Evolutionary conservation across 371 early-diverging fungal genomes (phyloP), one percentile per base, ranked within the genome.

Genomic region (Mortierella sp.): DNA sequence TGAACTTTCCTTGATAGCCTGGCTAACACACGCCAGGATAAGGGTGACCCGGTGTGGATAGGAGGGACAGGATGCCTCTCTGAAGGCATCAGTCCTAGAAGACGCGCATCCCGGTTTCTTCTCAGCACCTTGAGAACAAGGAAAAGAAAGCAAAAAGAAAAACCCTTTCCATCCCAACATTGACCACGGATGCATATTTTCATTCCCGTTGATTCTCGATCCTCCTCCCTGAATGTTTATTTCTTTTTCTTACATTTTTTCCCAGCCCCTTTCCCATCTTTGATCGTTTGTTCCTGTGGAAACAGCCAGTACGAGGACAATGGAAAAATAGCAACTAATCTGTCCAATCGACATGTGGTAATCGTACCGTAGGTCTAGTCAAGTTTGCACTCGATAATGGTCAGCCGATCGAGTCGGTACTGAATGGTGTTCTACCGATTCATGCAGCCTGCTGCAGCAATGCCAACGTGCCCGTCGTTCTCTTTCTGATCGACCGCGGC

Each of bases 331-430:
- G 37, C 37, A 37, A 34, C 37, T 34, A 34, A 34, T 14, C 37
- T 34, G 37, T 14, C 7, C 37, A 34, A 7, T 7, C 14, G 37
- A 14, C 37, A 34, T 34, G 14, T 34, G 1, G 4, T 51, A 6
- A 23, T 41, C n/a, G 23, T n/a, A 12, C 12, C 26, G 3, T 61
- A 88, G 89, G 89, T 37, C 83, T 90, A 26, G 87, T 90, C 59
- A 90, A 90, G 73, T 90, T 90, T 78, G 90, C 90, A 21, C 70
- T 90, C 17, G 90, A 90, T 55, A 86, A 87, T 72, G 93, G 93
- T 46, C 91, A 90, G 64, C 80, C 87, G 9, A 87, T 91, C 56
- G 90, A 91, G 66, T 86, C 89, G 27, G 84, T 89, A n/a, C 70
- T 87, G 37, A 90, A 88, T 69, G 93, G 93, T 2, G 84, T 89